A percentile compares a stretch with the other conserved stretches of the same genome.
Conservation (phyloP, 2,329 filamentous ascomycete genomes). For the Exophiala alcalophila region DNA sequence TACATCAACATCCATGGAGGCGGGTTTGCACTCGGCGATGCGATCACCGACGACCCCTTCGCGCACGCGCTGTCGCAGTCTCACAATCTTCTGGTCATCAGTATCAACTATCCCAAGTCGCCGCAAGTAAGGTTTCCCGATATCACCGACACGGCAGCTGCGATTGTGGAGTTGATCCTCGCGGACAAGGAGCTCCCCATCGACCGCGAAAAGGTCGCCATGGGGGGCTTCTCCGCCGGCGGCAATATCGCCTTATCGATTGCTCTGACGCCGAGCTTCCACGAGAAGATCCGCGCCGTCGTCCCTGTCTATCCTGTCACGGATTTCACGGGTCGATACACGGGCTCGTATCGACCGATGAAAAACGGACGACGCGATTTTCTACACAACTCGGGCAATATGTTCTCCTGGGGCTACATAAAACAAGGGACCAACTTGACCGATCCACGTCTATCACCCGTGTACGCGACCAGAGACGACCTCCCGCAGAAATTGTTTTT, state of each 20-base stretch:
- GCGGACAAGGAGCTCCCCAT: conserved; percentile 47
- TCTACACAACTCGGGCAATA: too few relatives aligned
- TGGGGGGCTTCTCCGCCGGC: conserved; percentile 39
- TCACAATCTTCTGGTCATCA: conserved; percentile 45
- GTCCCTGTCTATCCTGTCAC: too few relatives aligned
- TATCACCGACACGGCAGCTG: conserved; percentile 47
- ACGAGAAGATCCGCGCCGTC: too few relatives aligned
- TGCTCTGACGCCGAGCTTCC: too few relatives aligned
- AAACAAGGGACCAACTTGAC: too few relatives aligned
- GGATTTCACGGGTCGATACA: too few relatives aligned
- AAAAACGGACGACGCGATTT: too few relatives aligned
- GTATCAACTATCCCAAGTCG: conserved; percentile 51
- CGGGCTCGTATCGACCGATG: too few relatives aligned
- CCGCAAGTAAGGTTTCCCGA: conserved; percentile 48
- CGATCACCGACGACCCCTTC: conserved; percentile 48
- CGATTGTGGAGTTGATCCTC: conserved; percentile 43
- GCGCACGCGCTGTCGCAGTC: conserved; percentile 44
- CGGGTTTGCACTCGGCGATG: conserved; percentile 47
- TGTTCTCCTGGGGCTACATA: too few relatives aligned
- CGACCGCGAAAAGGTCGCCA: conserved; percentile 41
- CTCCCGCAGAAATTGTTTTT: too few relatives aligned
- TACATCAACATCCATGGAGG: conserved; percentile 55
- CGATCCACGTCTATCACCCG: too few relatives aligned
- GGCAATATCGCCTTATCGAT: conserved; percentile 32
- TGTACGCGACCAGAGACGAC: too few relatives aligned